phyloP scores from a whole-genome alignment of 2,329 filamentous ascomycete species.

The Fusarium torreyae region DNA sequence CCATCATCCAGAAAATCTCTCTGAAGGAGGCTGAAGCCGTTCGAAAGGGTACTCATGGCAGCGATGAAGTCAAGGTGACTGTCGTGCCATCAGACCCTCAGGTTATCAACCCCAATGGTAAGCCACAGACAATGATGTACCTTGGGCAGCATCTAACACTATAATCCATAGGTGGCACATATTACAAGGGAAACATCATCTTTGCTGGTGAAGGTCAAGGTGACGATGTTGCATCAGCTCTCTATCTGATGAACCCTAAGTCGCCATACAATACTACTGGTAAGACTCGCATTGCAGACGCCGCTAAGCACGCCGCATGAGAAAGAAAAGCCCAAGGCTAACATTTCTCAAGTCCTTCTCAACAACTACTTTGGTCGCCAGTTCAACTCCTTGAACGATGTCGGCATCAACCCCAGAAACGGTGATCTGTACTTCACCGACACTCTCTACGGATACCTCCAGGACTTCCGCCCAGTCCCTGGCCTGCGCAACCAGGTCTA shows the following conservation, averaged over 20 bases:
- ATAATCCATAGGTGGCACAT: conserved; percentile 59
- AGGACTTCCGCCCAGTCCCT: conserved; percentile 69
- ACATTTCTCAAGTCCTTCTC: conserved; percentile 59
- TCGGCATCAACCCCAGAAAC: conserved; percentile 66
- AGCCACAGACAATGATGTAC: neutral
- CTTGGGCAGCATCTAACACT: neutral
- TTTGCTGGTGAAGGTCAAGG: conserved; percentile 67
- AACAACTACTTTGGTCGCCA: conserved; percentile 72
- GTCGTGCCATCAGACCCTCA: conserved; percentile 60
- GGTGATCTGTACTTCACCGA: conserved; percentile 75
- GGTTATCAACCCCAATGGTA: conserved; percentile 66
- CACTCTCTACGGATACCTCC: conserved; percentile 71
- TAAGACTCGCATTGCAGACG: conserved; percentile 41
- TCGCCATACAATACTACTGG: conserved; percentile 66
- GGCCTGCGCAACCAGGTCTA: conserved; percentile 72
- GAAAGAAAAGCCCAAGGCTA: neutral
- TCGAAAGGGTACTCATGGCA: conserved; percentile 20
- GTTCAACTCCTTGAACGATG: conserved; percentile 74
- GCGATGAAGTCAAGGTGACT: conserved; percentile 59
- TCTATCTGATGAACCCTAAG: conserved; percentile 47
- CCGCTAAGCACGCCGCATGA: accelerated
- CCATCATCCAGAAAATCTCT: conserved; percentile 66
- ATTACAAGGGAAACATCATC: conserved; percentile 65
- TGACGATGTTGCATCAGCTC: conserved; percentile 47
- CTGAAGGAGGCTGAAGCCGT: conserved; percentile 58